phyloP scores from a whole-genome alignment of 495 filamentous ascomycete species.

The Staphylotrichum longicolle region DNA sequence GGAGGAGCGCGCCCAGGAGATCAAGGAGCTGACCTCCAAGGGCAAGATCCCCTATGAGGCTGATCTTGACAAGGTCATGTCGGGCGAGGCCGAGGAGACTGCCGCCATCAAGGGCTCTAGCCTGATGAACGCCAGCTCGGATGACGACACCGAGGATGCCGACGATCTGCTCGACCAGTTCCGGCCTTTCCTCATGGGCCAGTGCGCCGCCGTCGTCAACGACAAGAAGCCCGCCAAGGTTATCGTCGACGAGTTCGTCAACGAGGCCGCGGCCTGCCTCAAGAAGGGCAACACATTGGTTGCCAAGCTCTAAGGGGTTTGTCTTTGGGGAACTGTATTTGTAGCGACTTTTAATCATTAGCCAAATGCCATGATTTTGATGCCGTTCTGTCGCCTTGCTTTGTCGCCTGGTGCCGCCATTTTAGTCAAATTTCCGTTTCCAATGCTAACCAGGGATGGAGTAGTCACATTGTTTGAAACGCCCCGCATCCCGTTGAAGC shows the following conservation, averaged over 20 bases:
- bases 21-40: slow-evolving; percentile 84
- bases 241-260: slow-evolving; percentile 91
- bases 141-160: slow-evolving; percentile 47
- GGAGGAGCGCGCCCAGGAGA: slow-evolving; percentile 80
- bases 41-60: slow-evolving; percentile 90
- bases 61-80: slow-evolving; percentile 78
- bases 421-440: not conserved
- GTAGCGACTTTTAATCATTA: slow-evolving; percentile 10
- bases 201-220: slow-evolving; percentile 89
- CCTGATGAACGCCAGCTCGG: slow-evolving; percentile 68
- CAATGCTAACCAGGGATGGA: not conserved
- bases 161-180: slow-evolving; percentile 86
- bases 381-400: not conserved
- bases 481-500: not conserved
- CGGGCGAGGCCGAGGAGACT: slow-evolving; percentile 54
- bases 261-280: slow-evolving; percentile 61
- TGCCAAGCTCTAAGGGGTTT: slow-evolving; percentile 22
- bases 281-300: slow-evolving; percentile 29
- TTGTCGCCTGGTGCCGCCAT: too few species aligned
- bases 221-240: slow-evolving; percentile 90
- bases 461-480: not conserved
- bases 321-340: slow-evolving; percentile 4
- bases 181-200: slow-evolving; percentile 92
- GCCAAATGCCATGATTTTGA: slow-evolving; percentile 12
- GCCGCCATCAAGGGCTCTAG: slow-evolving; percentile 76